Percentiles rank a stretch among this genome's conserved stretches.
Conservation (phyloP, 805 yeast genomes). For the Kluyveromyces aestuarii region DNA sequence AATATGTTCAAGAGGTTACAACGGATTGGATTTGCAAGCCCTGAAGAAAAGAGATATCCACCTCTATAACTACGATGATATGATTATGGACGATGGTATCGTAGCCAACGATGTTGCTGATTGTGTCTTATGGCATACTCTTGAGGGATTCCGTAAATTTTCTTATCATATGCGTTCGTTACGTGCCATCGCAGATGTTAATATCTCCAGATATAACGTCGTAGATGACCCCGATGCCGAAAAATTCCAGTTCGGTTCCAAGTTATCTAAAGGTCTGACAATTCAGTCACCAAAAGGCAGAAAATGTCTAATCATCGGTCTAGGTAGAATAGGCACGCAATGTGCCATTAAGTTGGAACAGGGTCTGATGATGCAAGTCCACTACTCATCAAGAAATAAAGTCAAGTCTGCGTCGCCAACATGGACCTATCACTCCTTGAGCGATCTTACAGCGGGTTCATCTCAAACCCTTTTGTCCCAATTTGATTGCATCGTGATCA, state of each 20-base stretch:
- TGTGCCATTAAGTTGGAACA: constrained; percentile 39
- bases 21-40: constrained; percentile 37
- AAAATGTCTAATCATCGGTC: constrained; percentile 46
- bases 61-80: constrained; percentile 36
- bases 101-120: constrained; percentile 62
- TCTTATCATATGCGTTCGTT: constrained; percentile 29
- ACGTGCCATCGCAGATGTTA: constrained; percentile 31
- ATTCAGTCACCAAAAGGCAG: constrained; percentile 41
- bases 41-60: constrained; percentile 33
- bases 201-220: constrained; percentile 30
- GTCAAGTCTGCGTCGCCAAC: constrained; percentile 19
- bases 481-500: constrained; percentile 46
- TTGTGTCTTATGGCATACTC: constrained; percentile 45
- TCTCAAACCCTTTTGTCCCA: constrained; percentile 23
- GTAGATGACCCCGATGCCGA: constrained; percentile 20
- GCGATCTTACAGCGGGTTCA: constrained; percentile 8
- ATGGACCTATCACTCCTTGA: constrained; percentile 31
- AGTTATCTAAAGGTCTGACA: constrained; percentile 29
- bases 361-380: constrained; percentile 49
- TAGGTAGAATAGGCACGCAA: constrained; percentile 52
- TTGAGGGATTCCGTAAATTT: constrained; percentile 47
- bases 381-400: constrained; percentile 41
- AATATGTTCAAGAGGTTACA: constrained; percentile 51
- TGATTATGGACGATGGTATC: constrained; percentile 23
- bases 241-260: constrained; percentile 34